These are phyloP conservation scores for Xerocomus nothofagi DNA, from an alignment of 1,284 basidiomycete genomes.

Conservation along the genomic window DNA sequence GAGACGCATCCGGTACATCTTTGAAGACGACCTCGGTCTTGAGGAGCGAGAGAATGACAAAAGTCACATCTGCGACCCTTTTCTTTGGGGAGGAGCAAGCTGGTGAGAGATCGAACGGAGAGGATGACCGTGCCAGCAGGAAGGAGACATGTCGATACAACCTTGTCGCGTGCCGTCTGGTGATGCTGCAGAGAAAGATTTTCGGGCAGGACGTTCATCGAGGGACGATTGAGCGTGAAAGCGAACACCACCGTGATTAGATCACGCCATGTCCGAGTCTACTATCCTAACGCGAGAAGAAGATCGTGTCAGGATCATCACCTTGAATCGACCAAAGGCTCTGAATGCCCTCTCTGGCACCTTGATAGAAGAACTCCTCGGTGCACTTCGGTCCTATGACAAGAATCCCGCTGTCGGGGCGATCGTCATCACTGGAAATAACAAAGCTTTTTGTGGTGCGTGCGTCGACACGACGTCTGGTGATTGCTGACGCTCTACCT, in stretches of 20 bases:
- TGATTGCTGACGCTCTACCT: neutral
- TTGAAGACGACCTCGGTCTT: conserved; percentile 32
- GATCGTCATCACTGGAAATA: conserved; percentile 60
- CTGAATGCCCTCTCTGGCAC: conserved; percentile 61
- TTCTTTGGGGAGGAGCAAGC: conserved; percentile 51
- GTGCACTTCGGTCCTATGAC: conserved; percentile 45
- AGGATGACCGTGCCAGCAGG: conserved; percentile 48
- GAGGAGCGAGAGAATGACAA: conserved; percentile 44
- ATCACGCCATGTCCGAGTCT: conserved; percentile 22
- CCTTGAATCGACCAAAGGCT: conserved; percentile 62
- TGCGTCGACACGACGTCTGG: neutral
- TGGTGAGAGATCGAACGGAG: conserved; percentile 44
- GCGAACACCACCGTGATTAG: neutral
- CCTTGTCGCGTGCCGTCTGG: conserved; percentile 50
- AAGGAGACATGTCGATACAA: conserved; percentile 41
- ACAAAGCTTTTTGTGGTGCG: conserved; percentile 57
- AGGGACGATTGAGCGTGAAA: neutral
- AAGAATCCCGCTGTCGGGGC: conserved; percentile 48
- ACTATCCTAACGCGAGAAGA: conserved; percentile 18
- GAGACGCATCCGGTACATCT: conserved; percentile 63
- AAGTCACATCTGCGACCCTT: conserved; percentile 66
- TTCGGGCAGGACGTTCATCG: conserved; percentile 17
- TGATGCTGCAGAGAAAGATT: conserved; percentile 41
- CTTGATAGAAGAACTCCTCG: conserved; percentile 47
- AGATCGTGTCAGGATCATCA: conserved; percentile 30